These are phyloP conservation scores for Pseudogymnoascus sp. DNA, from an alignment of 2,329 filamentous ascomycete genomes.

Conservation along the genomic window DNA sequence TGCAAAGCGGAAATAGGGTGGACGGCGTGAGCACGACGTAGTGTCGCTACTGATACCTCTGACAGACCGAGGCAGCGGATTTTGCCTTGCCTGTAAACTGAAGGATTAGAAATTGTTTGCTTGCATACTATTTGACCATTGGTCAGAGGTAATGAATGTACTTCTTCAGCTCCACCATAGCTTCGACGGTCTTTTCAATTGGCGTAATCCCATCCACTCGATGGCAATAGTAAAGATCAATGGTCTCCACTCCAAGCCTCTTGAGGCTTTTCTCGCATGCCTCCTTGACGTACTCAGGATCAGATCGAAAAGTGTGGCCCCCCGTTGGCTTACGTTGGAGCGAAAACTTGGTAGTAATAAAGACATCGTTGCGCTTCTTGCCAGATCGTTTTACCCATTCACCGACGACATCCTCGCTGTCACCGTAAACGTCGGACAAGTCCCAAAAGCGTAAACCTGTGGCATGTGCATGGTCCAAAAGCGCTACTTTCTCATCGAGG, in stretches of 20 bases:
- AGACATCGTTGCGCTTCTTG: slow-evolving; percentile 39
- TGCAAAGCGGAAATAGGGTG: slow-evolving; percentile 42
- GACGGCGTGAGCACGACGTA: slow-evolving; percentile 42
- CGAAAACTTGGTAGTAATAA: slow-evolving; percentile 46
- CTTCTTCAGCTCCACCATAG: slow-evolving; percentile 34
- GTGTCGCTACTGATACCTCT: slow-evolving; percentile 36
- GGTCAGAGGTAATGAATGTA: not conserved
- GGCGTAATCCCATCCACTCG: slow-evolving; percentile 34
- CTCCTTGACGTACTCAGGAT: slow-evolving; percentile 33
- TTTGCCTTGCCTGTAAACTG: slow-evolving; percentile 35
- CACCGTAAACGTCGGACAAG: slow-evolving; percentile 32
- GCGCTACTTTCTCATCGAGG: slow-evolving; percentile 10
- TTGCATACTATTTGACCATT: not conserved
- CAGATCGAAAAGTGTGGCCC: not conserved
- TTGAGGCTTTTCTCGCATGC: slow-evolving; percentile 33
- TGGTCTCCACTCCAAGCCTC: slow-evolving; percentile 33
- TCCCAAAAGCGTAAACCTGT: slow-evolving; percentile 30
- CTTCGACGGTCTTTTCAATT: slow-evolving; percentile 38
- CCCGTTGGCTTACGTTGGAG: slow-evolving; percentile 14
- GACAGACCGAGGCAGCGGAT: slow-evolving; percentile 42
- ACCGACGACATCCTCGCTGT: slow-evolving; percentile 40
- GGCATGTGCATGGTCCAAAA: slow-evolving; percentile 24
- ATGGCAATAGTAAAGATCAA: slow-evolving; percentile 34
- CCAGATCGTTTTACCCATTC: slow-evolving; percentile 40
- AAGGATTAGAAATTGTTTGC: not conserved